Evolutionary conservation across 1,284 basidiomycete species (phyloP).

Genomic region (Ceratobasidium papillatum): DNA sequence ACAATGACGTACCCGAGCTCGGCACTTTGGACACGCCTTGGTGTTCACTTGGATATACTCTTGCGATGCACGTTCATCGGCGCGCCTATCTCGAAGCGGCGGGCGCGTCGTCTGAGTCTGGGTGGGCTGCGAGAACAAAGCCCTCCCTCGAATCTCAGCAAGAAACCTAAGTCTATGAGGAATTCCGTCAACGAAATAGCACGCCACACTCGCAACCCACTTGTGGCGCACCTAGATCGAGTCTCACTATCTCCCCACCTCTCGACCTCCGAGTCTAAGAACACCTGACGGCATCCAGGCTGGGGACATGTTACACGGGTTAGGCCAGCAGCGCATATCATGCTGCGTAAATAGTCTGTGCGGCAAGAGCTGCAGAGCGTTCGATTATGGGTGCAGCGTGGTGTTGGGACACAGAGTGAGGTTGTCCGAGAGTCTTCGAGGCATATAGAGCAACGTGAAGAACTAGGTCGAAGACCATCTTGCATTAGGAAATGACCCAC

Average conservation of each 20-base stretch:
- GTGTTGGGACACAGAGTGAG: constrained; percentile 14
- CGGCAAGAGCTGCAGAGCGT: constrained; percentile 19
- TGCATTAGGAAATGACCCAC: too few species aligned
- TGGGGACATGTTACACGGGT: constrained; percentile 25
- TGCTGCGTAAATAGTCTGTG: background rate
- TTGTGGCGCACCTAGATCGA: background rate
- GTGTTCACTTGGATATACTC: constrained; percentile 20
- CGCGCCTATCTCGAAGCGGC: constrained; percentile 13
- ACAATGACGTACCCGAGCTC: constrained; percentile 5
- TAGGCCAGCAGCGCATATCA: constrained; percentile 12
- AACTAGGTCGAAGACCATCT: background rate
- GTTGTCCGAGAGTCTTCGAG: background rate
- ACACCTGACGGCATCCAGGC: constrained; percentile 9
- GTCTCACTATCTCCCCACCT: constrained; percentile 19
- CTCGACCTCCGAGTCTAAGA: constrained; percentile 10
- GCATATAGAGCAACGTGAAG: constrained; percentile 1
- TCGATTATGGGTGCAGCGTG: constrained; percentile 10
- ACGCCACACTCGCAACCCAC: background rate
- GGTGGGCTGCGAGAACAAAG: background rate
- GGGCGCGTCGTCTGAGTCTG: background rate
- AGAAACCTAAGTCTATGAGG: constrained; percentile 5
- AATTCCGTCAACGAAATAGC: background rate
- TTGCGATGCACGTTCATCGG: constrained; percentile 26
- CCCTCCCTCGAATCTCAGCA: background rate
- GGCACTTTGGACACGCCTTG: constrained; percentile 21